Percentiles rank a stretch among this genome's conserved stretches.
These are phyloP conservation scores for Aureobasidium mangrovei DNA, from an alignment of 2,329 filamentous ascomycete species.

Conservation along the genomic window DNA sequence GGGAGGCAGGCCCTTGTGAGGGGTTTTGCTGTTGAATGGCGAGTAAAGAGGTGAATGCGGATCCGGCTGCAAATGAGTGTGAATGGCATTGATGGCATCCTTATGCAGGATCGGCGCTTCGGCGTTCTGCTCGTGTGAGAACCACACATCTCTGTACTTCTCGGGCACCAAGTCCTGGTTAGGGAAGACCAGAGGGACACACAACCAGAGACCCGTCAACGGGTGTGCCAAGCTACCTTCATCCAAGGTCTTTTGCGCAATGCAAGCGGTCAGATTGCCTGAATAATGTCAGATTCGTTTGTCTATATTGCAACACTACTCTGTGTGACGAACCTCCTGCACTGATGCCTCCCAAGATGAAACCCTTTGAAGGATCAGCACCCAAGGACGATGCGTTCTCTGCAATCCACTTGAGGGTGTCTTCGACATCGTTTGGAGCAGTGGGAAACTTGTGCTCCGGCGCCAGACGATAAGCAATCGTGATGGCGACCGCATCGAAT, in stretches of 20 bases:
- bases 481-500: conserved; percentile 35
- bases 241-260: conserved; percentile 34
- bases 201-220: conserved; percentile 40
- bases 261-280: conserved; percentile 30
- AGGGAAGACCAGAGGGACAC: conserved; percentile 33
- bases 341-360: conserved; percentile 42
- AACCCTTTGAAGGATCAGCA: conserved; percentile 36
- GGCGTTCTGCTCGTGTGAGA: conserved; percentile 37
- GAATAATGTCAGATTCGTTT: background rate
- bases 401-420: conserved; percentile 38
- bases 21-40: conserved; percentile 27
- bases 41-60: conserved; percentile 19
- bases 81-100: conserved; percentile 22
- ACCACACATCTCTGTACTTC: conserved; percentile 32
- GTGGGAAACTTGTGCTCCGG: conserved; percentile 41
- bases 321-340: conserved; percentile 31
- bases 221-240: conserved; percentile 32
- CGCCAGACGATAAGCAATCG: conserved; percentile 38
- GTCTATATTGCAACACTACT: rapidly evolving
- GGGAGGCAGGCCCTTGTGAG: conserved; percentile 32
- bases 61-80: conserved; percentile 13
- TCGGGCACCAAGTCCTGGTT: conserved; percentile 27
- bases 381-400: conserved; percentile 32
- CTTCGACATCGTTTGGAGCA: conserved; percentile 37
- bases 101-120: conserved; percentile 29